Base-by-base conservation (phyloP, 73 alveolate species). In the Paramecium sonneborni region DNA sequence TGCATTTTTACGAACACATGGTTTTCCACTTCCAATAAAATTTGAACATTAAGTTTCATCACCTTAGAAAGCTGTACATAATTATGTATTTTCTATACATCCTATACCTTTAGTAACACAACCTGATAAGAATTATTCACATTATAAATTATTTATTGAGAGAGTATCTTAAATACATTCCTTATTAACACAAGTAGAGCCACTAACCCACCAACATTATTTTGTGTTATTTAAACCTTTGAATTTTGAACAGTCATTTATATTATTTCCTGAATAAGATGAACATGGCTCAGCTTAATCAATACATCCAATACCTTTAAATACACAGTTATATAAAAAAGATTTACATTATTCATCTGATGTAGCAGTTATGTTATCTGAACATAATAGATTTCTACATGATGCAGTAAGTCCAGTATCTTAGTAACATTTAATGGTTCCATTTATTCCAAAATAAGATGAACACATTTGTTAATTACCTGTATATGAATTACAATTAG, bases 191-290 rank as follows among this genome's bases (percentile, higher is more conserved):
- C 90, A 79, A 37, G 4, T 41, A 37, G 90, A 14, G 4, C 90
- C 90, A 72, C 86, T 18, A n/a, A 28, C 35, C 58, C 55, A 72
- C 86, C 86, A 72, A 72, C 86, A 72, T 34, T 30, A 21, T 38
- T 72, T 72, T 38, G 58, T 21, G 14, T 72, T 72, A 52, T 52
- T 52, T 20, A 52, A n/a, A 1, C 86, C 86, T 34, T 28, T 38
- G 24, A 72, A 72, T 72, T 34, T 34, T 8, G 35, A 34, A 37
- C 86, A 72, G 1, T 52, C 68, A 5, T 11, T 9, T 12, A 9
- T 72, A 37, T 20, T 38, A 21, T 18, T 26, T 24, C 90, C 72
- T 12, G 41, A 1, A 79, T 79, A 79, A 14, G 90, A 79, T 38
- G 90, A 20, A 39, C 90, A 79, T 38, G 90, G 76, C 14, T 21